Base-by-base conservation (phyloP, 179 eudicot genomes). In the Pouteria campechiana region DNA sequence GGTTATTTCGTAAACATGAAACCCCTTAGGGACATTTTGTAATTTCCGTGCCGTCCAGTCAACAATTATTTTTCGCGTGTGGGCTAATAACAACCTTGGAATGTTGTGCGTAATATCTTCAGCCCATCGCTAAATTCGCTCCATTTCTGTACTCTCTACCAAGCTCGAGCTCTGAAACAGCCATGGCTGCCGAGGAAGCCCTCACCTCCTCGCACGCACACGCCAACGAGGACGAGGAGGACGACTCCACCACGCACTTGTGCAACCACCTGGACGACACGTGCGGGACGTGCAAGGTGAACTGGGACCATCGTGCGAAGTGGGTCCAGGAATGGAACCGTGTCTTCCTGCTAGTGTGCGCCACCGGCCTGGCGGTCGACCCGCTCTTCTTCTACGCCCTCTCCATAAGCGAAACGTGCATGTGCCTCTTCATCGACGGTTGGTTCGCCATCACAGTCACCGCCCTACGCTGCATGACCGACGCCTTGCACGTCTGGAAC, bases 311-410 rank as follows among this genome's bases (percentile, higher is more conserved):
- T 9, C 64, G 74, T 22, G 70, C 90, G 5, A 19, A 68, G 6
- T 87, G 94, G 96, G 50, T 87, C 3, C 82, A 70, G 23, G 99
- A 90, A 17, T 90, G 96, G 98, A 82, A 86, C 41, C 53, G 73
- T 23, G 65, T 86, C 10, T 90, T 86, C 63, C 76, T 85, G 6
- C 57, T 90, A 0, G 87, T 81, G 0, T 65, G 89, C 52, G 81
- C 80, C 14, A 42, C 70, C 0, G 95, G 98, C 0, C 65, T 90
- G 2, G 76, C 85, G 10, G 74, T 86, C 11, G 98, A 90, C 52
- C 98, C 98, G 1, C 67, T 90, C 14, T 90, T 90, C 56, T 79
- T 90, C 68, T 90, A 90, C 45, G 71, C 94, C 0, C 65, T 90
- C 8, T 90, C 94, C 0, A 71, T 90, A 5, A 90, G 84, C 41